Conservation (phyloP, 805 yeast genomes). For the Nakazawaea peltata region DNA sequence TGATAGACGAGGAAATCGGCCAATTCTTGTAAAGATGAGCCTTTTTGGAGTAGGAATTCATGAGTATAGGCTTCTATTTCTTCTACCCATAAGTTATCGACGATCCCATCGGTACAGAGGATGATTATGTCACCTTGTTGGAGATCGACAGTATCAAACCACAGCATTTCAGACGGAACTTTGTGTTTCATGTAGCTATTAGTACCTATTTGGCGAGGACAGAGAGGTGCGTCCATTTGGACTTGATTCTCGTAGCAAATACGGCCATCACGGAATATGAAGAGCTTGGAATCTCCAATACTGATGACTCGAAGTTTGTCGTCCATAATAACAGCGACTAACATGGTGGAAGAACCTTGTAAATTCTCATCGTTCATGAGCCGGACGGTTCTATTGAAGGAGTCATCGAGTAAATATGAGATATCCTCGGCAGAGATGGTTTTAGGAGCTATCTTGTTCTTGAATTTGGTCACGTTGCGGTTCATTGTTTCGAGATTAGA, state of each 20-base stretch:
- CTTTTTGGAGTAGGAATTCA: neutral
- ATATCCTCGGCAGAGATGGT: conserved; percentile 25
- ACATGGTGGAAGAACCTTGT: conserved; percentile 41
- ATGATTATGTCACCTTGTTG: conserved; percentile 34
- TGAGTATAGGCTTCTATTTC: conserved; percentile 26
- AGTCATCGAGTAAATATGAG: conserved; percentile 34
- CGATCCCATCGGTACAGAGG: conserved; percentile 45
- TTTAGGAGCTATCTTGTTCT: conserved; percentile 31
- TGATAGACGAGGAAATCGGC: conserved; percentile 31
- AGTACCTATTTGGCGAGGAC: conserved; percentile 51
- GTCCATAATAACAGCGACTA: conserved; percentile 41
- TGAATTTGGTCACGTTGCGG: conserved; percentile 28
- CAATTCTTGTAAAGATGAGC: conserved; percentile 26
- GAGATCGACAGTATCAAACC: conserved; percentile 33
- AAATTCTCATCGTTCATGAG: conserved; percentile 40
- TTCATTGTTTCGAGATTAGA: conserved; percentile 43
- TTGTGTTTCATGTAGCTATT: conserved; percentile 27
- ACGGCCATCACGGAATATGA: conserved; percentile 37
- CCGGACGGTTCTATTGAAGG: conserved; percentile 38
- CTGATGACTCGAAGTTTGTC: conserved; percentile 35
- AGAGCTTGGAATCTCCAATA: conserved; percentile 45
- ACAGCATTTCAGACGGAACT: conserved; percentile 39
- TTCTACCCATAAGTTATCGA: conserved; percentile 42
- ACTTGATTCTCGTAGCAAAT: conserved; percentile 35
- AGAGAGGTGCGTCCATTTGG: conserved; percentile 35